Evolutionary conservation across 1,284 basidiomycete genomes (phyloP), one percentile per base, ranked within the genome.

Genomic region (Naganishia liquefaciens): DNA sequence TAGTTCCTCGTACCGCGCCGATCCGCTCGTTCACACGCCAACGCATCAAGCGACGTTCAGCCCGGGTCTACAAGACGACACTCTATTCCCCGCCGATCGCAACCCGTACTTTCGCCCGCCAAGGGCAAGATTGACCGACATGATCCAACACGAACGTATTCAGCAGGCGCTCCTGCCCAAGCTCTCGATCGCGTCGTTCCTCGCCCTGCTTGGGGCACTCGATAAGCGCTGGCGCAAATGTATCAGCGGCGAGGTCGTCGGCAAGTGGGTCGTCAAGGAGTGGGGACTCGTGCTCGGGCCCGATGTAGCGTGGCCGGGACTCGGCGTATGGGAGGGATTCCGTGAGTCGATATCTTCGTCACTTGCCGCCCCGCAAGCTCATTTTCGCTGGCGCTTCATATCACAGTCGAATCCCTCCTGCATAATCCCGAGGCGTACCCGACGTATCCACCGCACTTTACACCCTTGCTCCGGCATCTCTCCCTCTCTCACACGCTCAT

Each of bases 281-380:
- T 79, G 78, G 78, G 73, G 73, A 6, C 66, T 79, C 9, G 65
- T 66, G 10, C 49, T 76, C 0, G 74, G 67, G 5, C 71, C 73
- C 39, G 72, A 72, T 9, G 66, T 74, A 10, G 72, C 69, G 27
- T 78, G 78, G 77, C 78, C 78, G 1, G 77, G 77, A 53, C 62
- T 79, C 37, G 75, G 75, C 0, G 77, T 79, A 1, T 79, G 78
- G 78, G 78, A 79, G 60, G 78, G 78, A 2, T 77, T 77, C 64
- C 68, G 77, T 79, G 67, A 75, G 77, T 75, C n/a, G 25, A 30
- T 27, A 9, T 42, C 11, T 1, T 58, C 15, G 33, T 13, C 10
- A 55, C 2, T 19, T 47, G 19, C 11, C 4, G 15, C 47, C n/a
- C 10, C 42, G 30, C 47, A 58, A 37, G 4, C 62, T 70, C 49